Percentiles rank a stretch among this genome's conserved stretches.
Evolutionary conservation across 306 rosid species (phyloP).

Genomic region (Oemleria cerasiformis): DNA sequence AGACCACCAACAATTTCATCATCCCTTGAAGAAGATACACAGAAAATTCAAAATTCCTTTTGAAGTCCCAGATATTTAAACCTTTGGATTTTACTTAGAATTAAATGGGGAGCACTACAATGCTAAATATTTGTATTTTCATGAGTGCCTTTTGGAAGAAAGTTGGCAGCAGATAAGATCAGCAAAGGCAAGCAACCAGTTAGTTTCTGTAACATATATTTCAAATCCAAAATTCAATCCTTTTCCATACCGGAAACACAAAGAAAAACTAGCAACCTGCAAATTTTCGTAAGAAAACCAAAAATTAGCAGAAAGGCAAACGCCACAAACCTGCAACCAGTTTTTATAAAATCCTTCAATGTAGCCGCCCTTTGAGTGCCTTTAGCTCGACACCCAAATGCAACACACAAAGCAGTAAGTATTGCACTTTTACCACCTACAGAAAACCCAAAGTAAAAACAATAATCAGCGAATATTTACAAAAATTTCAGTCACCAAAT

Average conservation of each 20-base stretch:
- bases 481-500: conserved; percentile 10
- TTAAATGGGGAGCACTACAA: not conserved
- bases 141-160: not conserved
- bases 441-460: conserved; percentile 5
- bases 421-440: conserved; percentile 96
- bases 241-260: not conserved
- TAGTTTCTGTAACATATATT: not conserved
- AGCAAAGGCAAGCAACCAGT: not conserved
- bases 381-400: conserved; percentile 90
- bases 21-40: not conserved
- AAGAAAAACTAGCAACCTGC: not conserved
- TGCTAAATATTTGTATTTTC: not conserved
- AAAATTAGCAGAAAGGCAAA: not conserved
- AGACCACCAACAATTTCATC: not conserved
- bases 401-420: conserved; percentile 78
- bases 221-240: not conserved
- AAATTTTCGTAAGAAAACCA: not conserved
- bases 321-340: conserved; percentile 62
- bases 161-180: not conserved
- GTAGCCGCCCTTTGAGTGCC: conserved; percentile 82
- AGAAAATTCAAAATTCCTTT: not conserved
- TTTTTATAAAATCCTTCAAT: conserved; percentile 81
- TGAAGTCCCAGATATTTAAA: not conserved
- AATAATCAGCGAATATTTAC: not conserved
- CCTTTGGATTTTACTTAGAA: not conserved